Evolutionary conservation across 495 filamentous ascomycete genomes (phyloP), one percentile per base, ranked within the genome.

Genomic region (Astrocystis sublimbata): DNA sequence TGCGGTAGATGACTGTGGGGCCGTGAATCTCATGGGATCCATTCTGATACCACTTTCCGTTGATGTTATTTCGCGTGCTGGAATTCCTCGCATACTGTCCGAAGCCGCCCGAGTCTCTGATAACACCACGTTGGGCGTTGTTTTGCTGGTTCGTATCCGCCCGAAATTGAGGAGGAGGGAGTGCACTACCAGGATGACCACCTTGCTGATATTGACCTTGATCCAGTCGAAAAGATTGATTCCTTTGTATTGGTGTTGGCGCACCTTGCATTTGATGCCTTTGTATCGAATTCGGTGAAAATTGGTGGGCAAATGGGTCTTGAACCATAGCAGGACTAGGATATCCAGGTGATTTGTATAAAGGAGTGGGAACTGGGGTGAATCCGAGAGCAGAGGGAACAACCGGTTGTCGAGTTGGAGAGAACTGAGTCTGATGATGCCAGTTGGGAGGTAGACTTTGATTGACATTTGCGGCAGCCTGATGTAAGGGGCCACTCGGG

Each of bases 21-120:
- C 67, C 67, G 31, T 69, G 67, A 3, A 69, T 40, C 2, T 62
- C 35, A n/a, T 64, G 47, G 3, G 47, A 36, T 15, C 67, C 63
- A 6, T 23, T 24, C 2, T 38, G 43, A 23, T 62, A 23, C 67
- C 67, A 69, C 17, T 30, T 49, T 19, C 66, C 66, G 9, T 33
- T 53, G 15, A 21, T 31, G 6, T 33, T 28, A 19, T 28, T 24
- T 46, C 8, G 23, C 10, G 31, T 3, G 45, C 33, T 26, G 13
- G 35, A 7, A 42, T 24, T 43, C 6, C 17, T 58, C 24, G 12
- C 38, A 0, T 40, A 54, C 17, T 58, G 28, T 4, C 21, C 12
- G 17, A 19, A 28, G 8, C 31, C 6, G 12, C 21, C 28, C 9
- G 10, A 33, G 42, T 26, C n/a, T 28, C 21, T 13, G n/a, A 31